Conservation (phyloP, 495 filamentous ascomycete species). For the Cudoniella acicularis region DNA sequence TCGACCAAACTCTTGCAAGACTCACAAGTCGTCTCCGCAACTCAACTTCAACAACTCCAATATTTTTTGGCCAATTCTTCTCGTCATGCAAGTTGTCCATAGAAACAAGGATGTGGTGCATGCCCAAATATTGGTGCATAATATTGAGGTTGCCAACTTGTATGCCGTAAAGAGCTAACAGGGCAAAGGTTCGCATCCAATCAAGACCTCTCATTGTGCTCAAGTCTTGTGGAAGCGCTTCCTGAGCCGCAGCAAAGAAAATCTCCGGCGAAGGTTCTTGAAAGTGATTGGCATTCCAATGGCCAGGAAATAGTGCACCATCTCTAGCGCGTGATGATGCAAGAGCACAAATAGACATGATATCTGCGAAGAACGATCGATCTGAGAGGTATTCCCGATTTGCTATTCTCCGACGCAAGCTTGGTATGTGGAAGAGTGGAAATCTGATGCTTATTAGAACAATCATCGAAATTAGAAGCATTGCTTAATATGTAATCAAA, state of each 20-base stretch:
- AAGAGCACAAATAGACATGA: conserved; percentile 48
- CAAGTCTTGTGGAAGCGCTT: conserved; percentile 38
- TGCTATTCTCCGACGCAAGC: conserved; percentile 34
- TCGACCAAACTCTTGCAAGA: not conserved
- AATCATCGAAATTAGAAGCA: conserved; percentile 16
- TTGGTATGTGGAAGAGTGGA: conserved; percentile 45
- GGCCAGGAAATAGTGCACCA: conserved; percentile 36
- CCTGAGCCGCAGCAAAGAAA: conserved; percentile 44
- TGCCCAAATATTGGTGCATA: conserved; percentile 46
- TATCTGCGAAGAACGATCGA: conserved; percentile 40
- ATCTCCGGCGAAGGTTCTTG: conserved; percentile 34
- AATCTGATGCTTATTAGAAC: conserved; percentile 29
- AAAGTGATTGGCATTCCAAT: conserved; percentile 30
- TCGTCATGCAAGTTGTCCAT: conserved; percentile 48
- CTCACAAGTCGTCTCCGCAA: conserved; percentile 44
- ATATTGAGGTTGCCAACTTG: conserved; percentile 43
- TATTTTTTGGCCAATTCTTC: conserved; percentile 41
- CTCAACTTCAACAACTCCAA: conserved; percentile 42
- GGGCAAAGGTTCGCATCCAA: conserved; percentile 42
- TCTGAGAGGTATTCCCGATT: conserved; percentile 38
- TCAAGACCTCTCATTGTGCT: conserved; percentile 35
- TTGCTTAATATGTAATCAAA: not conserved
- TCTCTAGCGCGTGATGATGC: conserved; percentile 42
- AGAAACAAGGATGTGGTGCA: conserved; percentile 41
- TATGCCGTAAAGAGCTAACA: conserved; percentile 44